Conservation (phyloP, 805 yeast species). For the Grigorovia transvaalensis region DNA sequence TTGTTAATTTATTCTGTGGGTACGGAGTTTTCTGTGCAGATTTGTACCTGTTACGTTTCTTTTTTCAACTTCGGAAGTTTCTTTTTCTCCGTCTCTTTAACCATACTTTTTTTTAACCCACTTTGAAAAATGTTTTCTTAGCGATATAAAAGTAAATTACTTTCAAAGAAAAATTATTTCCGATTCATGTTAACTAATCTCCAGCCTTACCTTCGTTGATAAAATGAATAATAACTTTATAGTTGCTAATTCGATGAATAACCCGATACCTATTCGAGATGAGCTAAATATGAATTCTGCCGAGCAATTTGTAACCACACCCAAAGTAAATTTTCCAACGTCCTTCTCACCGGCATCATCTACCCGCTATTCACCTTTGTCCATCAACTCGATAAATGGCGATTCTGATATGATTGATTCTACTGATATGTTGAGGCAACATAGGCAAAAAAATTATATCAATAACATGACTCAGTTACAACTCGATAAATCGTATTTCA, state of each 20-base stretch:
- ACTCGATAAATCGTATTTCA: not conserved
- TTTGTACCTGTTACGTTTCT: not conserved
- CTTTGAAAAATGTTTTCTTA: no score
- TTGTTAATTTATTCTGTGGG: not conserved
- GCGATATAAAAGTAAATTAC: no score
- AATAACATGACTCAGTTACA: not conserved
- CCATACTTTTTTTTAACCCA: not conserved
- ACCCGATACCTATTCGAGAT: not conserved
- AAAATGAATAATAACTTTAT: no score
- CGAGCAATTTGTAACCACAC: not conserved
- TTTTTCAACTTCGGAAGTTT: not conserved
- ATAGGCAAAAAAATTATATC: not conserved
- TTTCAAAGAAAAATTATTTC: no score
- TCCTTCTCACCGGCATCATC: not conserved
- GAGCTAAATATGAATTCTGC: not conserved
- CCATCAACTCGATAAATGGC: not conserved
- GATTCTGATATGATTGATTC: not conserved
- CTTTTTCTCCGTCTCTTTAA: not conserved
- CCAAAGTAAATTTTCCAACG: not conserved
- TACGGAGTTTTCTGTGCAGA: not conserved
- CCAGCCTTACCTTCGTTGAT: no score
- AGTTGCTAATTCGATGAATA: no score
- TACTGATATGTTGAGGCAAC: not conserved
- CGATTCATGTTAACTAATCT: no score
- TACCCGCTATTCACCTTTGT: not conserved